Evolutionary conservation across 1,139 yeast species (phyloP).

Genomic region (Geotrichum australiense): DNA sequence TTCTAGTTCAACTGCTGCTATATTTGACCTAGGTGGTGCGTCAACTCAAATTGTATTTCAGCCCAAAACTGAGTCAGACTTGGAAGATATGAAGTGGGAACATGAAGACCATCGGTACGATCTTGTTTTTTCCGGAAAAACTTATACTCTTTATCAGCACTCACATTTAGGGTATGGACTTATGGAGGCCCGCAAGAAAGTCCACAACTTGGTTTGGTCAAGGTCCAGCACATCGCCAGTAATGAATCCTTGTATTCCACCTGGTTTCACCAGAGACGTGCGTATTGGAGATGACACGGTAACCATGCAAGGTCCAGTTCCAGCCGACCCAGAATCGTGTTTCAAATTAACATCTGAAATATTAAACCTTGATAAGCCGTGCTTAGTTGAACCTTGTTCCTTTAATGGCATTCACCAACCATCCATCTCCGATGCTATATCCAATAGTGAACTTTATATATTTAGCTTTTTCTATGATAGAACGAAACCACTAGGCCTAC

Average conservation of each 20-base stretch:
- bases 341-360: slow-evolving; percentile 74
- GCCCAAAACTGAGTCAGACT: slow-evolving; percentile 42
- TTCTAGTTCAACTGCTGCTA: slow-evolving; percentile 77
- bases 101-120: slow-evolving; percentile 88
- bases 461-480: slow-evolving; percentile 94
- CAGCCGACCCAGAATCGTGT: slow-evolving; percentile 59
- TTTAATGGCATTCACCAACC: slow-evolving; percentile 98
- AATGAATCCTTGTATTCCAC: slow-evolving; percentile 81
- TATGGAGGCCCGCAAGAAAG: slow-evolving; percentile 84
- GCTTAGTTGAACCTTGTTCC: slow-evolving; percentile 77
- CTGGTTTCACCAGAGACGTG: slow-evolving; percentile 45
- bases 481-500: slow-evolving; percentile 84
- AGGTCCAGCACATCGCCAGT: slow-evolving; percentile 27
- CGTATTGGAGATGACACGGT: slow-evolving; percentile 30
- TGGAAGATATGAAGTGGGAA: slow-evolving; percentile 30
- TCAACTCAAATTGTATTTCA: slow-evolving; percentile 97
- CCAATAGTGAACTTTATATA: slow-evolving; percentile 66
- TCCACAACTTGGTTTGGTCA: slow-evolving; percentile 43
- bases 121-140: slow-evolving; percentile 70
- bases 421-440: slow-evolving; percentile 68
- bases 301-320: slow-evolving; percentile 66
- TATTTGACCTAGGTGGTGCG: slow-evolving; percentile 97
- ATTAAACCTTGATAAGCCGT: slow-evolving; percentile 73
- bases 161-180: slow-evolving; percentile 95
- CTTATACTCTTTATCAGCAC: slow-evolving; percentile 82